Base-by-base conservation (phyloP, 108 stramenopile species). In the Nitzschia sp. region DNA sequence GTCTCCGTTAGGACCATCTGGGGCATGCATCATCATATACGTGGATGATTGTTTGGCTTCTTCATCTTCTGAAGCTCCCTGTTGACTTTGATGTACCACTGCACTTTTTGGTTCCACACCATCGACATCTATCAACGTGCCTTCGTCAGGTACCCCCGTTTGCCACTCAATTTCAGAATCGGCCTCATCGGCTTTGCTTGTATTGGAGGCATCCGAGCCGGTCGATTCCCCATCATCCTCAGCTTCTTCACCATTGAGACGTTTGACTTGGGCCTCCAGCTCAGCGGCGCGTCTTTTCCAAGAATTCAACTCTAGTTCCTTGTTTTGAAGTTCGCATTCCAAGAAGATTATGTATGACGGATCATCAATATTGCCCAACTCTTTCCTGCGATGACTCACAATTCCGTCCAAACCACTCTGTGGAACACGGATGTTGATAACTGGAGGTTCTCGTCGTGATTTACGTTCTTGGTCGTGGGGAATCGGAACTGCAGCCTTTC, bases 291-390 rank as follows among this genome's bases (percentile, higher is more conserved):
- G 59, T 38, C 44, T 27, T 36, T 63, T 68, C 58, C 50, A 69
- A 23, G 59, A 63, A 30, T 35, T 32, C 9, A 76, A 19, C 50
- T 76, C 75, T 30, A 68, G 55, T 45, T 76, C 75, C 30, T 60
- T 63, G 27, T 57, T 36, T 23, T 48, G 45, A 32, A 68, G 46
- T 26, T 76, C 68, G n/a, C 66, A 35, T 68, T 76, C 67, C 26
- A 76, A 45, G 30, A 58, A 53, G 8, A 45, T 13, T 23, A 76
- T 69, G 35, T 76, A 76, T 27, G 55, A n/a, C 30, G 32, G 31
- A 32, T 67, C 65, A 34, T 52, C 58, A 8, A 47, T 41, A 2
- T 38, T 26, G 33, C 59, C 65, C 21, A 53, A 53, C 47, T 33
- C 32, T 16, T 57, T 31, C 31, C 69, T 57, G 3, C 34, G 45